phyloP scores from a whole-genome alignment of 352 stramenopile species.

The Elongisporangium senticosum region DNA sequence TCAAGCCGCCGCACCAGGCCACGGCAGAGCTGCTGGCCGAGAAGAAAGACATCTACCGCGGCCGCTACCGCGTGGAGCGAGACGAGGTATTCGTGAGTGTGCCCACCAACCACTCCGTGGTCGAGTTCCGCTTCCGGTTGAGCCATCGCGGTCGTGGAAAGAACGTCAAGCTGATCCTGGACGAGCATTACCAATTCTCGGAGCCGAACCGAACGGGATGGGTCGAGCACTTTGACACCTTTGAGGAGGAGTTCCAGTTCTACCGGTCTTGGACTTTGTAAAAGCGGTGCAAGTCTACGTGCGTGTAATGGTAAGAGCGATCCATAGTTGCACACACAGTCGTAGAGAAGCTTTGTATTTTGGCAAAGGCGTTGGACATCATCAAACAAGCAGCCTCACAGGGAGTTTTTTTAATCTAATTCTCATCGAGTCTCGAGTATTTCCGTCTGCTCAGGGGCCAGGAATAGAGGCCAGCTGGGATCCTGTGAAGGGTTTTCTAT shows the following conservation, averaged over 20 bases:
- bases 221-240: conserved; percentile 65
- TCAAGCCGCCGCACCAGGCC: conserved; percentile 59
- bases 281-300: not conserved
- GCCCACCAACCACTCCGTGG: conserved; percentile 54
- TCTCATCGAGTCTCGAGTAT: not conserved
- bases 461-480: not conserved
- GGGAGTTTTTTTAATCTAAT: not conserved
- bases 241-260: conserved; percentile 72
- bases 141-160: conserved; percentile 34
- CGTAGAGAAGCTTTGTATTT: conserved; percentile 3
- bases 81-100: conserved; percentile 66
- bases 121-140: conserved; percentile 69
- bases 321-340: not conserved
- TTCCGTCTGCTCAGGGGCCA: not conserved
- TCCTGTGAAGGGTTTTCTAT: not conserved
- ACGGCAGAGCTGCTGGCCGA: conserved; percentile 19
- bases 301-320: too few species aligned
- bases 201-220: conserved; percentile 59
- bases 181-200: conserved; percentile 69
- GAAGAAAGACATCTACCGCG: conserved; percentile 41
- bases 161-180: conserved; percentile 55
- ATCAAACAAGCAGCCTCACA: not conserved
- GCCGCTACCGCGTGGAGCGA: conserved; percentile 58
- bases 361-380: not conserved
- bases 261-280: conserved; percentile 64